These are phyloP conservation scores for Triangularia setosa DNA, from an alignment of 2,329 filamentous ascomycete genomes.

Conservation along the genomic window DNA sequence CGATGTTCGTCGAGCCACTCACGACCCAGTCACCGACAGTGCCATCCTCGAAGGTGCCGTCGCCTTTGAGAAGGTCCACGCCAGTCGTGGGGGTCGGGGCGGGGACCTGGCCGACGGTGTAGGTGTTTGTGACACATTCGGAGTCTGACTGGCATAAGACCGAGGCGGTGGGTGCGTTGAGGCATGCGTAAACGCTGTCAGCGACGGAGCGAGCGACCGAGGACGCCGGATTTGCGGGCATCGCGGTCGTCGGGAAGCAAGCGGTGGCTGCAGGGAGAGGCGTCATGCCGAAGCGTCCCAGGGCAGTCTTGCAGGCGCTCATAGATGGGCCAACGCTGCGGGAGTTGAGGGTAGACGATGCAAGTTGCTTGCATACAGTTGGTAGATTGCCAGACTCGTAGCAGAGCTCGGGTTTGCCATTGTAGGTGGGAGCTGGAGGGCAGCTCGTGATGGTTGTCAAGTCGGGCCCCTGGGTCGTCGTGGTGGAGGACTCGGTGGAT, in stretches of 20 bases:
- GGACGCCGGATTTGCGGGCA: background rate
- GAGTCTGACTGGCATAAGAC: background rate
- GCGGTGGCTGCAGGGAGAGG: background rate
- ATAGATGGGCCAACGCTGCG: background rate
- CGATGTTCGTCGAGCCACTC: background rate
- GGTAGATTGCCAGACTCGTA: background rate
- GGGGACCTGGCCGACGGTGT: background rate
- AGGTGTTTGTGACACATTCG: background rate
- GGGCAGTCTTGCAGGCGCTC: background rate
- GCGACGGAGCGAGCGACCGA: background rate
- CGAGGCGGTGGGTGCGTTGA: background rate
- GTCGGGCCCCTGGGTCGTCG: background rate
- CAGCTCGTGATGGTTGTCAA: slow-evolving; percentile 2
- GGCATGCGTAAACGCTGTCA: background rate
- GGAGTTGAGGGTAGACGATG: background rate
- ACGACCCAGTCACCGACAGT: background rate
- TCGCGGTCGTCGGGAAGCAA: background rate
- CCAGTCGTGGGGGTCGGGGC: background rate
- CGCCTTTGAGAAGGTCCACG: background rate
- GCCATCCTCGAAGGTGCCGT: background rate
- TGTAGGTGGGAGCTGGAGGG: background rate
- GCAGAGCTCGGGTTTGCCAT: background rate
- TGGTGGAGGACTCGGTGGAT: background rate
- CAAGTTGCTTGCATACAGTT: background rate
- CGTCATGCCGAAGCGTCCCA: background rate